A percentile compares a stretch with the other conserved stretches of the same genome.
These are phyloP conservation scores for Taxawa tesnikishii DNA, from an alignment of 2,329 filamentous ascomycete species.

Conservation along the genomic window DNA sequence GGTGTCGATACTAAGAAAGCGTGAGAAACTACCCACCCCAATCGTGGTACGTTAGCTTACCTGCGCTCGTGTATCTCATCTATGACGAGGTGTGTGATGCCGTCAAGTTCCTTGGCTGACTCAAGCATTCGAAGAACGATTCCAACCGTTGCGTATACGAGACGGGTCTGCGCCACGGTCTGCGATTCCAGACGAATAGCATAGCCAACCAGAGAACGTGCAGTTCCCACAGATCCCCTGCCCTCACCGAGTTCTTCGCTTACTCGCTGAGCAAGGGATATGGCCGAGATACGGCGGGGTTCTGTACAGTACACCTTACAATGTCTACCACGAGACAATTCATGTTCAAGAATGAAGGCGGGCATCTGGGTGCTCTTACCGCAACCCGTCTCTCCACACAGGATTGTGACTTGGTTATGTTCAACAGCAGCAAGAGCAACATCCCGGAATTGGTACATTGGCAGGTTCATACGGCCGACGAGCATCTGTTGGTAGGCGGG, in stretches of 20 bases:
- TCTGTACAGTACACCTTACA: slow-evolving; percentile 96
- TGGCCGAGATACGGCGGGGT: slow-evolving; percentile 87
- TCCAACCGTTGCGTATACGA: slow-evolving; percentile 79
- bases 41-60: no score
- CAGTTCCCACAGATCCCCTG: slow-evolving; percentile 68
- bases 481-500: slow-evolving; percentile 67
- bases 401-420: slow-evolving; percentile 72
- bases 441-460: slow-evolving; percentile 76
- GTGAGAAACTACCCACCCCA: no score
- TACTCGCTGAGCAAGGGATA: slow-evolving; percentile 83
- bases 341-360: slow-evolving; percentile 80
- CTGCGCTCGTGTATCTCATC: slow-evolving; percentile 95
- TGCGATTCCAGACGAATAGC: slow-evolving; percentile 89
- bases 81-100: slow-evolving; percentile 89
- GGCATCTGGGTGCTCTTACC: slow-evolving; percentile 98
- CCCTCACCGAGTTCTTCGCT: slow-evolving; percentile 89
- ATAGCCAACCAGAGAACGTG: slow-evolving; percentile 79
- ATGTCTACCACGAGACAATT: slow-evolving; percentile 63
- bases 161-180: slow-evolving; percentile 63
- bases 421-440: slow-evolving; percentile 69
- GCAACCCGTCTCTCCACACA: slow-evolving; percentile 93
- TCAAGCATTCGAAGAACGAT: slow-evolving; percentile 99
- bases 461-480: slow-evolving; percentile 62
- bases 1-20: slow-evolving; percentile 93
- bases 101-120: slow-evolving; percentile 69